A percentile compares a stretch with the other conserved stretches of the same genome.
These are phyloP conservation scores for Sphaerulina musiva DNA, from an alignment of 2,329 filamentous ascomycete genomes.

Conservation along the genomic window DNA sequence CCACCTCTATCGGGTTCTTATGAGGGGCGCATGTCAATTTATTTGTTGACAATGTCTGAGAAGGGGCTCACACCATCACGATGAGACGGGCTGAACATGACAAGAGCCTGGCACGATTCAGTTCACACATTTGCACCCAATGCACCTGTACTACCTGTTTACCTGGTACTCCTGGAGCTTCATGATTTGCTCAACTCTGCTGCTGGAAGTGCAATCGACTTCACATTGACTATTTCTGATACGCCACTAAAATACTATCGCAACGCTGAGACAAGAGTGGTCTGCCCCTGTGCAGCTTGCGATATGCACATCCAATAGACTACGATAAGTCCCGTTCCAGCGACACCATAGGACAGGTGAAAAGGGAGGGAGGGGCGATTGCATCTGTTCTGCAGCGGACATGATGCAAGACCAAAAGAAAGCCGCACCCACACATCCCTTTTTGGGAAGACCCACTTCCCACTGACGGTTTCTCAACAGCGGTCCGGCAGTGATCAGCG, in stretches of 20 bases:
- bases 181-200: not conserved
- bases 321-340: no score
- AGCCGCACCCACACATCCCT: not conserved
- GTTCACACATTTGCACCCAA: not conserved
- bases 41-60: not conserved
- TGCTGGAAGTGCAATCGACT: not conserved
- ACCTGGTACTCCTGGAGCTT: not conserved
- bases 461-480: slow-evolving; percentile 4
- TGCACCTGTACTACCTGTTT: not conserved
- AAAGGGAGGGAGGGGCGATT: no score
- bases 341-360: no score
- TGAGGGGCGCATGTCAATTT: not conserved
- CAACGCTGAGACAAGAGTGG: no score
- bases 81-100: not conserved
- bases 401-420: not conserved
- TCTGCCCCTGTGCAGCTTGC: no score
- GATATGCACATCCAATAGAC: no score
- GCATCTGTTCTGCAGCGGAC: no score
- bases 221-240: not conserved
- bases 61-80: not conserved
- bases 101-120: not conserved
- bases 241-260: not conserved
- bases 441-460: not conserved
- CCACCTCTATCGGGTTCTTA: no score
- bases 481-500: not conserved